Conservation (phyloP, 2,329 filamentous ascomycete genomes). For the Cladosporium sp. region DNA sequence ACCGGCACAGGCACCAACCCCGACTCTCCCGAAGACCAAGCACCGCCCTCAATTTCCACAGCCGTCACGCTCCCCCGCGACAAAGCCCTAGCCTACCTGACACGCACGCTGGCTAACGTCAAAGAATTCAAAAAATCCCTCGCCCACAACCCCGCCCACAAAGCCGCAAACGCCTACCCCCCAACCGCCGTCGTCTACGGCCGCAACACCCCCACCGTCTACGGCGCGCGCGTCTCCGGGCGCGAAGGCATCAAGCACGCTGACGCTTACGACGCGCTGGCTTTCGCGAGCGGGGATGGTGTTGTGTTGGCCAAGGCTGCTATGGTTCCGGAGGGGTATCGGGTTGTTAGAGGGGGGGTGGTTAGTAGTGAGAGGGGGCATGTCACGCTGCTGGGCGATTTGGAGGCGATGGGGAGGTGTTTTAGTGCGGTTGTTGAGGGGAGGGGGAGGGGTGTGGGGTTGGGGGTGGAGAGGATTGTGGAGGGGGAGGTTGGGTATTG, state of each 20-base stretch:
- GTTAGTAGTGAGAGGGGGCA: constrained; percentile 81
- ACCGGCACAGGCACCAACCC: constrained; percentile 20
- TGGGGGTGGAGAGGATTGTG: constrained; percentile 37
- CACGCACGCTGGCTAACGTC: constrained; percentile 65
- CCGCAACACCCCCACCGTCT: constrained; percentile 80
- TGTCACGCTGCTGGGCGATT: constrained; percentile 78
- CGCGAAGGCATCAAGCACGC: constrained; percentile 68
- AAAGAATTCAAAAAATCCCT: constrained; percentile 74
- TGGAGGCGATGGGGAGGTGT: constrained; percentile 73
- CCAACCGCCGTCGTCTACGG: constrained; percentile 80
- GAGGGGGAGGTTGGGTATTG: background rate
- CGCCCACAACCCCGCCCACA: constrained; percentile 55
- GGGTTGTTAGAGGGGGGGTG: constrained; percentile 65
- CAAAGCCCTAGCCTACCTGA: constrained; percentile 62
- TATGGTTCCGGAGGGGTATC: constrained; percentile 78
- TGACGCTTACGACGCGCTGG: constrained; percentile 79
- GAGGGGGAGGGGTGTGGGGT: constrained; percentile 66
- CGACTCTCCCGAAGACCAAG: constrained; percentile 8
- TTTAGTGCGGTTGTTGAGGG: constrained; percentile 64
- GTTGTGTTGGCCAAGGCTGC: constrained; percentile 81
- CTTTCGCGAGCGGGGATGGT: constrained; percentile 83
- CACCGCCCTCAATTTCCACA: constrained; percentile 28
- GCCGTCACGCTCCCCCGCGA: constrained; percentile 51
- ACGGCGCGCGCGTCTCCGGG: constrained; percentile 68
- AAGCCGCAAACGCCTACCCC: constrained; percentile 68